Conservation (phyloP, 371 early-diverging fungal genomes). For the Choanephora cucurbitarum region DNA sequence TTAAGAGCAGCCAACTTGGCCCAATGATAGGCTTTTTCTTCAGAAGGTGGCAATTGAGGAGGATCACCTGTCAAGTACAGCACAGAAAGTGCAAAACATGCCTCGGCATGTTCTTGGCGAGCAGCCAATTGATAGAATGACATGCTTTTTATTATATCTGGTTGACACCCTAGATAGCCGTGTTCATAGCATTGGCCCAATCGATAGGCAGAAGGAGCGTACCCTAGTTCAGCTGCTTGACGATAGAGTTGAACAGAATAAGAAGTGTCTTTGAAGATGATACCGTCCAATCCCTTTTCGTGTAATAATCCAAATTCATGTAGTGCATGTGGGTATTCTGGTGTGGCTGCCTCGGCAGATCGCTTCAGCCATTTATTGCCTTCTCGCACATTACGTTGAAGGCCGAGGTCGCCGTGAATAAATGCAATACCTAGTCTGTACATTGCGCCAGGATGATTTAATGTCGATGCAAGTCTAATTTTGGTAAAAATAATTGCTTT, state of each 20-base stretch:
- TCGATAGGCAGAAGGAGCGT: constrained; percentile 73
- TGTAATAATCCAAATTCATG: constrained; percentile 77
- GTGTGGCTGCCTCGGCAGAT: constrained; percentile 70
- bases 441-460: constrained; percentile 75
- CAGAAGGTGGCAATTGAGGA: constrained; percentile 69
- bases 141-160: constrained; percentile 63
- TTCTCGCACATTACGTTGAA: constrained; percentile 63
- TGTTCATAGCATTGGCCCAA: constrained; percentile 80
- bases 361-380: constrained; percentile 82
- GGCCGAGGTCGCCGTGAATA: constrained; percentile 68
- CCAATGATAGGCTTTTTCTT: constrained; percentile 85
- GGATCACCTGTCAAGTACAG: constrained; percentile 85
- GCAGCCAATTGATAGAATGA: constrained; percentile 81
- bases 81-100: constrained; percentile 83
- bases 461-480: constrained; percentile 50
- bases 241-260: constrained; percentile 71
- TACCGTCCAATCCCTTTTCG: constrained; percentile 65
- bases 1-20: constrained; percentile 81
- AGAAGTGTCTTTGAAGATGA: constrained; percentile 69
- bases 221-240: constrained; percentile 74
- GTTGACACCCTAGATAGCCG: constrained; percentile 63
- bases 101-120: constrained; percentile 82
- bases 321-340: constrained; percentile 75
- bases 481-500: not conserved
- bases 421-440: constrained; percentile 70